Conservation (phyloP, 1,284 basidiomycete species). For the Ceratobasidium sp. region DNA sequence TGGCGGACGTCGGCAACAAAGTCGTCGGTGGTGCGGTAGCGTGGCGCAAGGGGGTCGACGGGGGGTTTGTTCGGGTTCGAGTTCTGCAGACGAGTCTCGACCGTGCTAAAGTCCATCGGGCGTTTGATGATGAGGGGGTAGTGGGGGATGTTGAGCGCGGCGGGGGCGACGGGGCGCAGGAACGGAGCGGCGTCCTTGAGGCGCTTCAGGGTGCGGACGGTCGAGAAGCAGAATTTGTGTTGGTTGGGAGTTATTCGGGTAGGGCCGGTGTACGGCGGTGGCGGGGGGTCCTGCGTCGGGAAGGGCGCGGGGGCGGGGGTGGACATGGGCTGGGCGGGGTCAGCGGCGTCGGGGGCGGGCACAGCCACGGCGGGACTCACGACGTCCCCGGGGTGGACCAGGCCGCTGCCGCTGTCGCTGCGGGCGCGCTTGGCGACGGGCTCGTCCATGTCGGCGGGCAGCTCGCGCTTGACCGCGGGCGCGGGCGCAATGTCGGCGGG, state of each 20-base stretch:
- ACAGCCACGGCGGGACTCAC: conserved; percentile 7
- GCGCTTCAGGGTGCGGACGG: conserved; percentile 88
- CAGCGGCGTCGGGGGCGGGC: background rate
- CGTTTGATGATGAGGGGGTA: conserved; percentile 88
- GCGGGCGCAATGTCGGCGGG: conserved; percentile 62
- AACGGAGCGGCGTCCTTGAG: conserved; percentile 88
- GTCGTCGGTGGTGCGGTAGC: conserved; percentile 79
- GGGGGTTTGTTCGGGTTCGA: conserved; percentile 80
- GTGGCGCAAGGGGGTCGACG: conserved; percentile 63
- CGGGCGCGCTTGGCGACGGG: conserved; percentile 38
- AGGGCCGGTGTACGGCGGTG: conserved; percentile 37
- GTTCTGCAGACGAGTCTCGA: conserved; percentile 87
- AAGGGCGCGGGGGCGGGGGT: background rate
- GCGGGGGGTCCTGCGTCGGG: conserved; percentile 34
- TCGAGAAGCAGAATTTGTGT: conserved; percentile 84
- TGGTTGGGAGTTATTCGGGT: conserved; percentile 62
- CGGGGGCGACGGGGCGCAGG: conserved; percentile 89
- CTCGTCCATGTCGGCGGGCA: conserved; percentile 24
- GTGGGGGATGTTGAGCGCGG: conserved; percentile 91
- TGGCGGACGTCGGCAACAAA: conserved; percentile 85
- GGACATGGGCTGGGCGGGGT: conserved; percentile 14
- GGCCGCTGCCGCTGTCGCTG: conserved; percentile 25
- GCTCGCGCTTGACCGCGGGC: conserved; percentile 49
- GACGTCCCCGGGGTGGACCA: background rate
- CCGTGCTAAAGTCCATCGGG: conserved; percentile 96